phyloP scores from a whole-genome alignment of 257 asterid species.

The Cordia subcordata region DNA sequence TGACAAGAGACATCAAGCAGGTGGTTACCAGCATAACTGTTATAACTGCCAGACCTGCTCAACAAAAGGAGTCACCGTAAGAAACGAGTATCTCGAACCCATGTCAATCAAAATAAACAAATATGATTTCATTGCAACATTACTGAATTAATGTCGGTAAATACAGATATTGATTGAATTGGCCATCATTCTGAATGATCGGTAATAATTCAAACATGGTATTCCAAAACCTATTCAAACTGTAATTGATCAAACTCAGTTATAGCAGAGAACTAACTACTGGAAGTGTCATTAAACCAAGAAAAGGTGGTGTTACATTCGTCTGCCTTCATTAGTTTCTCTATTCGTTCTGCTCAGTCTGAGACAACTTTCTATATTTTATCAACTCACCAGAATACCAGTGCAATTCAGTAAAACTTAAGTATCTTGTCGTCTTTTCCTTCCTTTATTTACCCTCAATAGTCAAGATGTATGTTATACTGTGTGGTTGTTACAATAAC shows the following conservation, averaged over 20 bases:
- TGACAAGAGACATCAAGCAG: slow-evolving; percentile 88
- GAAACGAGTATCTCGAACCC: not conserved
- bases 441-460: no score
- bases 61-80: slow-evolving; percentile 12
- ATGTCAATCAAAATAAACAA: slow-evolving; percentile 1
- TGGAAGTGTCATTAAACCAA: not conserved
- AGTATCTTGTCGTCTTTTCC: no score
- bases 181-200: not conserved
- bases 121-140: not conserved
- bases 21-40: slow-evolving; percentile 97
- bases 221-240: not conserved
- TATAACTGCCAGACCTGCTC: slow-evolving; percentile 88
- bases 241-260: not conserved
- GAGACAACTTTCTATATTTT: no score
- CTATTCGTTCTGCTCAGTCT: no score
- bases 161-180: not conserved
- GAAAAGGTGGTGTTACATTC: no score
- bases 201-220: not conserved
- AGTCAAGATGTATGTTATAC: no score
- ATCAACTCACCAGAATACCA: no score
- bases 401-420: no score
- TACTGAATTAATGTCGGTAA: not conserved
- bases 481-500: no score
- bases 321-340: no score
- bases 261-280: not conserved